Base-by-base conservation (phyloP, 192 early-diverging fungal species). In the Backusella luteola region DNA sequence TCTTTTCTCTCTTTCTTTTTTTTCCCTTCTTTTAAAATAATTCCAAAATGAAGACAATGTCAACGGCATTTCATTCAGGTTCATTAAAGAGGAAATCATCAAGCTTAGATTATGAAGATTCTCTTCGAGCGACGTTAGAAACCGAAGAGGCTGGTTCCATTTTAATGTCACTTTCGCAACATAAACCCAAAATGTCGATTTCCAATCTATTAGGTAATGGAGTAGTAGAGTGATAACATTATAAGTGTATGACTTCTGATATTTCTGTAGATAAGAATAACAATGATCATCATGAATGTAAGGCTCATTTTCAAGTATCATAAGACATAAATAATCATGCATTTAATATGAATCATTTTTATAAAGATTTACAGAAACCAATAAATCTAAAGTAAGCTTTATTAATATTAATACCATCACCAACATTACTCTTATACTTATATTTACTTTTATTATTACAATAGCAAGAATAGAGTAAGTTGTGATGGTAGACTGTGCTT, bases 101-200 rank as follows among this genome's bases (percentile, higher is more conserved):
- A 21, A 41, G 8, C n/a, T 21, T 67, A 15, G 56, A 9, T 12
- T 32, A 21, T 9, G 15, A 2, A 6, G 76, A 71, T 2, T 77
- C 71, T 26, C 19, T 66, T n/a, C 32, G 52, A 23, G 11, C 73
- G 11, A 52, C 56, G 38, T 23, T 26, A 21, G 72, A 78, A 23
- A 67, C 73, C 53, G 72, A 41, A 41, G 77, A 73, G 29, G 77
- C 77, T 36, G 72, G 77, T 0, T 78, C 77, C 36, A 78, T 78
- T 35, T 35, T 78, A 6, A 52, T 78, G 29, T 59, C 77, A 39
- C 72, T 78, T 3, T 36, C 77, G 5, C 34, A 76, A 4, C 75
- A 76, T 53, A 36, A 41, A 56, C 26, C 38, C 17, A 52, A 66
- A 36, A 38, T 56, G 35, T 53, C 32, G 34, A 36, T 34, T 23